These are phyloP conservation scores for Caryopteris hybrid DNA, from an alignment of 305 asterid species.

Conservation along the genomic window DNA sequence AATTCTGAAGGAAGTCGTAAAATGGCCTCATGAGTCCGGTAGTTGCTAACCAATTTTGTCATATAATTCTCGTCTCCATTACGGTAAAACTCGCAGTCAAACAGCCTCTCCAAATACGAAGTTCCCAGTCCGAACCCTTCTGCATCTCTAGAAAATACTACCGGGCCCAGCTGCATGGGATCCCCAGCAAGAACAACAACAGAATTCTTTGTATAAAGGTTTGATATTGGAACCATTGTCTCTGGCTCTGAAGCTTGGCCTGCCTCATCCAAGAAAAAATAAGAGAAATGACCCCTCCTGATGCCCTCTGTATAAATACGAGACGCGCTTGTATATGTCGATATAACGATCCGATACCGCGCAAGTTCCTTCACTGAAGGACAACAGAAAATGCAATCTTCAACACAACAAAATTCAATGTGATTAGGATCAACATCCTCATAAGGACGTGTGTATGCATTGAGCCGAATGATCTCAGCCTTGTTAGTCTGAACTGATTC, in stretches of 20 bases:
- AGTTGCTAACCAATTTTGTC: conserved; percentile 68
- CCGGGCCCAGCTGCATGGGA: conserved; percentile 93
- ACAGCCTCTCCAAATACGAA: conserved; percentile 81
- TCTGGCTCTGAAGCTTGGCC: conserved; percentile 99
- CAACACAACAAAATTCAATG: conserved; percentile 51
- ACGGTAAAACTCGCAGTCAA: conserved; percentile 38
- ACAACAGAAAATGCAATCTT: conserved; percentile 49
- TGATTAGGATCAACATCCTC: conserved; percentile 62
- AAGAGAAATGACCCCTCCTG: conserved; percentile 65
- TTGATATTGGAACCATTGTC: conserved; percentile 80
- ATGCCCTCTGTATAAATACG: conserved; percentile 65
- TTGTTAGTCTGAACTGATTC: conserved; percentile 25
- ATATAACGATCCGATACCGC: conserved; percentile 53
- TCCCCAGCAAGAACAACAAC: conserved; percentile 90
- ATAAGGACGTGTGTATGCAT: conserved; percentile 66
- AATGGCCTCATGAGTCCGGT: conserved; percentile 78
- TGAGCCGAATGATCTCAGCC: conserved; percentile 62
- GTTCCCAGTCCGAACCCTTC: conserved; percentile 69
- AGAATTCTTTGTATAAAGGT: conserved; percentile 39
- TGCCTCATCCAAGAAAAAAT: conserved; percentile 92
- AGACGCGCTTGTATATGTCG: conserved; percentile 75
- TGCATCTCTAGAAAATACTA: conserved; percentile 60
- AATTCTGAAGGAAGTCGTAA: conserved; percentile 70
- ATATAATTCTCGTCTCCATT: conserved; percentile 41
- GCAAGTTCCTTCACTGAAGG: conserved; percentile 47